Percentiles rank a stretch among this genome's conserved stretches.
These are phyloP conservation scores for Sambucus nigra DNA, from an alignment of 129 eudicot genomes.

Conservation along the genomic window DNA sequence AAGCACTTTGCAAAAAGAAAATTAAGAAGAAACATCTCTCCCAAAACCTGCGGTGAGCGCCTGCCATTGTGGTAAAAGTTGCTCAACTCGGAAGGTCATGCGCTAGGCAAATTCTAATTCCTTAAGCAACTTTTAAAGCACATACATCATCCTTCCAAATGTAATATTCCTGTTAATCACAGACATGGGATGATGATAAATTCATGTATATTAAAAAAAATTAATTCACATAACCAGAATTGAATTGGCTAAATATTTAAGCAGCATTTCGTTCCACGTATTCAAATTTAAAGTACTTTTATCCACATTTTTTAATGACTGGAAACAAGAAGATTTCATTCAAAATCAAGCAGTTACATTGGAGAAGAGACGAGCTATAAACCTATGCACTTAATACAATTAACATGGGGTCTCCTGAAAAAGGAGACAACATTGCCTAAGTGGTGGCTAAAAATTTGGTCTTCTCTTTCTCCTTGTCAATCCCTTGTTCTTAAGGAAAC, in stretches of 20 bases:
- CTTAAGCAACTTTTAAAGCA: slow-evolving; percentile 21
- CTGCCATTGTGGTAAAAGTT: slow-evolving; percentile 45
- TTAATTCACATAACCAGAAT: not conserved
- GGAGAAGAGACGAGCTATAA: not conserved
- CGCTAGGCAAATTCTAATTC: slow-evolving; percentile 17
- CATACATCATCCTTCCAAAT: slow-evolving; percentile 17
- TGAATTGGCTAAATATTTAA: not conserved
- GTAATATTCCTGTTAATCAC: slow-evolving; percentile 26
- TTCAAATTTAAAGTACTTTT: not conserved
- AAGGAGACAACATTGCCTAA: too few relatives aligned
- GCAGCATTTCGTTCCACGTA: not conserved
- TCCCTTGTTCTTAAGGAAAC: too few relatives aligned
- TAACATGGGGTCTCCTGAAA: too few relatives aligned
- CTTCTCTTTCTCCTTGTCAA: too few relatives aligned
- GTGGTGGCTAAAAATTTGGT: too few relatives aligned
- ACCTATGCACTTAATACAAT: too few relatives aligned
- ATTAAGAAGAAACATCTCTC: not conserved
- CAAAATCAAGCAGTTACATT: not conserved
- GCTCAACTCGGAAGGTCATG: slow-evolving; percentile 24
- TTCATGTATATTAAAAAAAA: too few relatives aligned
- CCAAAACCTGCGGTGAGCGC: slow-evolving; percentile 72
- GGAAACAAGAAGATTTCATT: not conserved
- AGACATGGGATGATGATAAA: not conserved
- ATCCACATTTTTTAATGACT: not conserved
- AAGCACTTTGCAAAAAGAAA: not conserved